Evolutionary conservation across 164 flowering plant genomes (phyloP), one percentile per base, ranked within the genome.

Genomic region (Nymphaea thermarum): DNA sequence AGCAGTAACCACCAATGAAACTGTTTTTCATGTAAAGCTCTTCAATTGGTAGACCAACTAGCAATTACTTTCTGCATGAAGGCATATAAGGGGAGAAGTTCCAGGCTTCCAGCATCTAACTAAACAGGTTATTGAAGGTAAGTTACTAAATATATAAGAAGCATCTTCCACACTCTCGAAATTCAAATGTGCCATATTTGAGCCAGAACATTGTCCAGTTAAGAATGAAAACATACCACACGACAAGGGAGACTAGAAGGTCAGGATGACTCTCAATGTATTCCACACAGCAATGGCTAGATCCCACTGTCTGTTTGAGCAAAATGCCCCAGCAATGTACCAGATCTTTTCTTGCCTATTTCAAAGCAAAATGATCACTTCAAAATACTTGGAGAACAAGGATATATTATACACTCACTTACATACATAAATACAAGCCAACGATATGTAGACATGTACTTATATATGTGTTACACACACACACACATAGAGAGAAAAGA

Each of bases 341-440:
- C 76, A 92, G 72, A 79, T 87, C 88, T 72, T 95, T 95, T 77
- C 99, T 86, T 69, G 98, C 86, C 99, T 94, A 80, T n/a, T 25
- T 25, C 36, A 25, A 25, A 25, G 36, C 36, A 25, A 25, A 25
- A 25, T 25, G 1, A 25, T 25, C 36, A 25, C 36, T 1, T 25
- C 36, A 25, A 25, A 25, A 25, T 25, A 25, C 36, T 25, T 25
- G 36, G 36, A 25, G 36, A 25, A 25, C 36, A 25, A 25, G 36
- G 36, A 25, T 25, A 25, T 25, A 25, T 25, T 25, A 25, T 25
- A 25, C 36, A 25, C 36, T 25, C 36, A 25, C 36, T 25, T 25
- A 25, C 36, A 25, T 25, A 25, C 36, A 25, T 25, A 25, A 25
- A n/a, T n/a, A n/a, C n/a, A n/a, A n/a, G n/a, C n/a, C n/a, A n/a